phyloP scores from a whole-genome alignment of 345 rosid species.

The Hypericum perforatum region DNA sequence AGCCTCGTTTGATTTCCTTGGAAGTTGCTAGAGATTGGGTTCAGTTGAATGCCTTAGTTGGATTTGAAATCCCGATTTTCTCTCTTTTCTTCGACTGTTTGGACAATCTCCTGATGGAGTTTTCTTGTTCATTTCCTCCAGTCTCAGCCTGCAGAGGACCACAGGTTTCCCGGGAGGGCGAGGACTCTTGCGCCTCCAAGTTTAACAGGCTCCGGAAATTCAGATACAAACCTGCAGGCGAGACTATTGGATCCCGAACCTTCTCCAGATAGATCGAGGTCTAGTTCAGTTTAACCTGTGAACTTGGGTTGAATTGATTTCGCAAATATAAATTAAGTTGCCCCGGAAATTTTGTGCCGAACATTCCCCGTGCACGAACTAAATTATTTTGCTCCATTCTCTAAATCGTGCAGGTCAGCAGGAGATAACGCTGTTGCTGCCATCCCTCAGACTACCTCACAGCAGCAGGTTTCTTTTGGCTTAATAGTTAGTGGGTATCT shows the following conservation, averaged over 20 bases:
- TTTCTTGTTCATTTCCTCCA: conserved; percentile 21
- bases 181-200: conserved; percentile 55
- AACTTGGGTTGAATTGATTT: too few species aligned
- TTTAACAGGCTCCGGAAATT: conserved; percentile 32
- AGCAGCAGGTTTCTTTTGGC: conserved; percentile 34
- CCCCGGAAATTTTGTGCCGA: neutral
- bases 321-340: neutral
- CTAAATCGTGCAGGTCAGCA: conserved; percentile 25
- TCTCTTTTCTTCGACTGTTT: conserved; percentile 4
- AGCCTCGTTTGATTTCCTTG: too few species aligned
- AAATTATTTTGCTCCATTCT: conserved; percentile 5
- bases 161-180: conserved; percentile 75
- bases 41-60: too few species aligned
- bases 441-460: conserved; percentile 20
- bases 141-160: conserved; percentile 42
- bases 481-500: neutral
- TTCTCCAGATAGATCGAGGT: conserved; percentile 27
- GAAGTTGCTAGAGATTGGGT: too few species aligned
- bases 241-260: conserved; percentile 60
- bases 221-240: conserved; percentile 68
- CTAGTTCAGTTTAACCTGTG: conserved; percentile 15
- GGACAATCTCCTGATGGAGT: neutral
- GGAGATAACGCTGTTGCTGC: conserved; percentile 24
- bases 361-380: conserved; percentile 1
- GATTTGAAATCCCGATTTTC: neutral